Conservation (phyloP, 2,329 filamentous ascomycete species). For the Pseudocercospora fijiensis region DNA sequence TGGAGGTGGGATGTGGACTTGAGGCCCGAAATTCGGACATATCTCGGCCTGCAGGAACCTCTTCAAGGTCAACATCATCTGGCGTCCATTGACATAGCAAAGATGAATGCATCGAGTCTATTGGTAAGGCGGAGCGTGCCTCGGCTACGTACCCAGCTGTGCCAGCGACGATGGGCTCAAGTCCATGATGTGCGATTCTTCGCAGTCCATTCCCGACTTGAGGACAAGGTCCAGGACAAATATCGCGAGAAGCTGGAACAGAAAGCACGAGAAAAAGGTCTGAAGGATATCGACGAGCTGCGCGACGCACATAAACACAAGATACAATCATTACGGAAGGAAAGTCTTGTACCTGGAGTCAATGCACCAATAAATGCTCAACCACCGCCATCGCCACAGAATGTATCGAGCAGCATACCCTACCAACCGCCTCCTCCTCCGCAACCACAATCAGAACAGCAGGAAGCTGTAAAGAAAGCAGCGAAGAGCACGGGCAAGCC, state of each 20-base stretch:
- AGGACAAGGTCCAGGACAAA: slow-evolving; percentile 66
- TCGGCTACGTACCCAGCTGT: slow-evolving; percentile 25
- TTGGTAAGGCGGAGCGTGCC: slow-evolving; percentile 24
- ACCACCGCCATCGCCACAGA: slow-evolving; percentile 30
- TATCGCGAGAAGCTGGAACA: slow-evolving; percentile 81
- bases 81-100: not conserved
- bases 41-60: not conserved
- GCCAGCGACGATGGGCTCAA: slow-evolving; percentile 82
- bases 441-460: slow-evolving; percentile 33
- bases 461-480: slow-evolving; percentile 33
- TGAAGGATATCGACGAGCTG: slow-evolving; percentile 67
- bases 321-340: slow-evolving; percentile 69
- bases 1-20: too few relatives aligned
- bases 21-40: not conserved
- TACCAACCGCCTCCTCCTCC: slow-evolving; percentile 41
- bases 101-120: slow-evolving; percentile 25
- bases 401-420: slow-evolving; percentile 31
- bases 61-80: not conserved
- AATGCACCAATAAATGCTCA: slow-evolving; percentile 44
- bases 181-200: slow-evolving; percentile 91
- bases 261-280: slow-evolving; percentile 75
- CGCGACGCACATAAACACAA: slow-evolving; percentile 82
- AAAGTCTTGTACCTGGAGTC: slow-evolving; percentile 58
- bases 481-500: slow-evolving; percentile 44
- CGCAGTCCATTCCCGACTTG: slow-evolving; percentile 65